These are phyloP conservation scores for Crepidotus variabilis DNA, from an alignment of 768 basidiomycete species.

Conservation along the genomic window DNA sequence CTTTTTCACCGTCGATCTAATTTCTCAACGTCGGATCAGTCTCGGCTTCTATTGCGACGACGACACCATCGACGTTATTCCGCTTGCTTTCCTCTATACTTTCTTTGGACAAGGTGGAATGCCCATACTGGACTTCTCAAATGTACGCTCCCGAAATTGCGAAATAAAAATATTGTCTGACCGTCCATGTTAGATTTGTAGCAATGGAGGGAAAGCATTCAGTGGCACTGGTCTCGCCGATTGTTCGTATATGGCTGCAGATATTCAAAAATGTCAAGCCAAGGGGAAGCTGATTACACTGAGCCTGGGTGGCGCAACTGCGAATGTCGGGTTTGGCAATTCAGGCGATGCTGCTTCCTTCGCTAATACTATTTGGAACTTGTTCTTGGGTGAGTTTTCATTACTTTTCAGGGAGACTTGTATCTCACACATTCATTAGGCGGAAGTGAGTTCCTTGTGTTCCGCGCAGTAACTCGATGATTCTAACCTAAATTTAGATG, in stretches of 20 bases:
- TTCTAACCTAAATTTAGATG: conserved; percentile 19
- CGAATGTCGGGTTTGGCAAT: conserved; percentile 51
- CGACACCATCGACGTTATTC: conserved; percentile 57
- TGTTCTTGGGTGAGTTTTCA: conserved; percentile 51
- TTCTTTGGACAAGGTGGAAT: conserved; percentile 60
- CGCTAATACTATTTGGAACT: conserved; percentile 62
- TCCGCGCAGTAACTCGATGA: not conserved
- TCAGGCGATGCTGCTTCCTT: conserved; percentile 51
- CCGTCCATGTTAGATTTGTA: conserved; percentile 45
- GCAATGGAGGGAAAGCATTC: conserved; percentile 43
- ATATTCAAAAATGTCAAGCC: conserved; percentile 63
- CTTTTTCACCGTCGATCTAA: not conserved
- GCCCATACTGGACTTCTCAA: conserved; percentile 60
- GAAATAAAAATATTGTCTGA: not conserved
- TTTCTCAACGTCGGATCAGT: conserved; percentile 13
- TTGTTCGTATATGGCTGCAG: conserved; percentile 56
- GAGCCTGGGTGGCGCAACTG: conserved; percentile 56
- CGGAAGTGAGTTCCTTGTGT: conserved; percentile 22
- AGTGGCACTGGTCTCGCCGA: conserved; percentile 59
- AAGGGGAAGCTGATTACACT: conserved; percentile 54
- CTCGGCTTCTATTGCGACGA: conserved; percentile 64
- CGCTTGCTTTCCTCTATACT: conserved; percentile 54
- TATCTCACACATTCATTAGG: conserved; percentile 13
- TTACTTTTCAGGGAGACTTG: not conserved
- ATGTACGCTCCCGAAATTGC: conserved; percentile 32